Evolutionary conservation across 176 grass and related monocot species (phyloP), one percentile per base, ranked within the genome.

Genomic region (Hsuehochloa calcarea): DNA sequence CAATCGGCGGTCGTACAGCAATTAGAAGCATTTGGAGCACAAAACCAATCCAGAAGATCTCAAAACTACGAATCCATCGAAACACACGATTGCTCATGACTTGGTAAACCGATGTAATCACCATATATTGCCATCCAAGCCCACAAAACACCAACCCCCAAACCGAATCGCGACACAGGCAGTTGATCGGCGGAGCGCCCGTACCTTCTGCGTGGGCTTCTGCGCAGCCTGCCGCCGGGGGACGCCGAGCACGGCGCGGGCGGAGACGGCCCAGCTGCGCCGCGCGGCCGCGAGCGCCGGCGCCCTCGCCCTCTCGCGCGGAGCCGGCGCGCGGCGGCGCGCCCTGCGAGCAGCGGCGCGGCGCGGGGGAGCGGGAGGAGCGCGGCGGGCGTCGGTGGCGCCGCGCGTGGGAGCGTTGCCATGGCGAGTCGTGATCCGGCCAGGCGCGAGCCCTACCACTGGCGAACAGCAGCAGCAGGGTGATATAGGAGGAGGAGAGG

Each of bases 151-250:
- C 78, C 72, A 72, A 70, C 37, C 15, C 62, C 10, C 9, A 59
- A 87, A 27, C 67, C 58, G 60, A 65, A 72, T 37, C 70, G 49
- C 47, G 23, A 44, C 16, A 76, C 16, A 27, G 77, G 62, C 50
- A 44, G 27, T 25, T 47, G 51, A 76, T 61, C 29, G 70, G 70
- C 61, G 61, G 60, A 61, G 39, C 26, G 14, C 15, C 11, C 84
- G 4, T 91, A 91, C 89, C 89, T 91, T 65, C 89, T 91, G 85
- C 55, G 63, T 15, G 51, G 86, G 86, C 80, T 63, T 71, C 80
- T 60, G 41, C 80, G 63, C 31, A 74, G 56, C 16, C 37, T 77
- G 65, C 9, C 80, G 38, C 5, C 59, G 89, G 3, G 59, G 29
- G 17, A 68, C 41, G 85, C 72, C 85, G 80, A 87, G 80, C 43